Evolutionary conservation across 2,329 filamentous ascomycete species (phyloP).

Genomic region (Apiospora aurea): DNA sequence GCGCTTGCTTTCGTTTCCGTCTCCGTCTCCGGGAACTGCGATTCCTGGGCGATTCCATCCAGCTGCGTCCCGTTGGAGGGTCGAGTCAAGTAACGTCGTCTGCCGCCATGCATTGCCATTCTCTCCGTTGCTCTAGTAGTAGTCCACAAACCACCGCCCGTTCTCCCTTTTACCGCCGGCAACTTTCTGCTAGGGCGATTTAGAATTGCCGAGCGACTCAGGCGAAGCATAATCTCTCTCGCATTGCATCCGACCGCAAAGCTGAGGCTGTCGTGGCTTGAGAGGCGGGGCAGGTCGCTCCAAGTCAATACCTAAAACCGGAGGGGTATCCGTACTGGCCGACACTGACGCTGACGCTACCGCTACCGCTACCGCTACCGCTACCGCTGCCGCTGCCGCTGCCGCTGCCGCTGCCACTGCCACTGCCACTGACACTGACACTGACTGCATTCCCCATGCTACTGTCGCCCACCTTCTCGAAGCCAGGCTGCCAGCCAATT

Average conservation of each 20-base stretch:
- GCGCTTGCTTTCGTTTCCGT: not conserved
- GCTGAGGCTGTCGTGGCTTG: constrained; percentile 10
- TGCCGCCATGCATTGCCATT: not conserved
- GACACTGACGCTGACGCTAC: not conserved
- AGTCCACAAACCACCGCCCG: not conserved
- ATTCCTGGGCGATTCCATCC: too few relatives aligned
- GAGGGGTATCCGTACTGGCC: not conserved
- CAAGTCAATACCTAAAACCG: constrained; percentile 6
- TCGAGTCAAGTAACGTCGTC: constrained; percentile 4
- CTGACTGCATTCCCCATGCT: not conserved
- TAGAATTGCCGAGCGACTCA: constrained; percentile 7
- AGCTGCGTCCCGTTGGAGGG: not conserved
- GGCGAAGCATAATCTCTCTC: not conserved
- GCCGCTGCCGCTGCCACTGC: too few relatives aligned
- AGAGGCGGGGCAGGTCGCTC: not conserved
- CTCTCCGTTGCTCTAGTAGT: not conserved
- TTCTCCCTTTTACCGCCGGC: not conserved
- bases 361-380: too few relatives aligned
- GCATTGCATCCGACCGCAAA: not conserved
- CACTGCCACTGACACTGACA: not conserved
- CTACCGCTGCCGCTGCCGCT: too few relatives aligned
- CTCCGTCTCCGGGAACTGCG: not conserved
- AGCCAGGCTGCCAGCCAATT: constrained; percentile 6
- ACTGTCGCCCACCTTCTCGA: constrained; percentile 8
- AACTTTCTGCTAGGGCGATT: not conserved